phyloP scores from a whole-genome alignment of 306 rosid species.

The Malus asiatica region DNA sequence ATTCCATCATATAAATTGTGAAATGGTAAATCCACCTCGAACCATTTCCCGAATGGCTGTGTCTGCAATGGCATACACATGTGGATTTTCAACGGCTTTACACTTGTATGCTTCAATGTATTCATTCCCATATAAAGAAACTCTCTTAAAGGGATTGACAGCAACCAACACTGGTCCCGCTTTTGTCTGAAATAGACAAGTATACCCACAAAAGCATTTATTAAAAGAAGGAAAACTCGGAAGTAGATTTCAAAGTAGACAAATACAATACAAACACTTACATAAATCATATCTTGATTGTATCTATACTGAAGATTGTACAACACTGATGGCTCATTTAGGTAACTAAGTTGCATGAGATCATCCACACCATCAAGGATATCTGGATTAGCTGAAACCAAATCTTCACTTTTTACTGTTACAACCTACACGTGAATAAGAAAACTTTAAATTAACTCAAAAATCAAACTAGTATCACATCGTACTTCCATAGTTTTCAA shows the following conservation, averaged over 20 bases:
- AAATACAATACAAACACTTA: conserved; percentile 31
- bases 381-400: conserved; percentile 91
- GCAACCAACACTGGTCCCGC: conserved; percentile 99
- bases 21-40: conserved; percentile 47
- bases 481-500: conserved; percentile 3
- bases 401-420: conserved; percentile 60
- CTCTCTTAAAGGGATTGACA: conserved; percentile 89
- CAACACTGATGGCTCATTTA: conserved; percentile 89
- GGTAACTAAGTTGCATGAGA: conserved; percentile 98
- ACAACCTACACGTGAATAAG: conserved; percentile 44
- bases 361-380: conserved; percentile 98
- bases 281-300: conserved; percentile 84
- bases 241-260: not conserved
- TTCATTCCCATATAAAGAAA: conserved; percentile 69
- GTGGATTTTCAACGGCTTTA: conserved; percentile 69
- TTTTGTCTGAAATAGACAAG: conserved; percentile 62
- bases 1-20: not conserved
- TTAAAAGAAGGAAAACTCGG: conserved; percentile 2
- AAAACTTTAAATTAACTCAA: not conserved
- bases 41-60: conserved; percentile 91
- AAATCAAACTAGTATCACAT: conserved; percentile 2
- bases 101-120: conserved; percentile 82
- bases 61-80: conserved; percentile 94
- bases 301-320: conserved; percentile 86
- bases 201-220: conserved; percentile 9